Evolutionary conservation across 2,329 filamentous ascomycete genomes (phyloP).

Genomic region (Sclerotinia minor): DNA sequence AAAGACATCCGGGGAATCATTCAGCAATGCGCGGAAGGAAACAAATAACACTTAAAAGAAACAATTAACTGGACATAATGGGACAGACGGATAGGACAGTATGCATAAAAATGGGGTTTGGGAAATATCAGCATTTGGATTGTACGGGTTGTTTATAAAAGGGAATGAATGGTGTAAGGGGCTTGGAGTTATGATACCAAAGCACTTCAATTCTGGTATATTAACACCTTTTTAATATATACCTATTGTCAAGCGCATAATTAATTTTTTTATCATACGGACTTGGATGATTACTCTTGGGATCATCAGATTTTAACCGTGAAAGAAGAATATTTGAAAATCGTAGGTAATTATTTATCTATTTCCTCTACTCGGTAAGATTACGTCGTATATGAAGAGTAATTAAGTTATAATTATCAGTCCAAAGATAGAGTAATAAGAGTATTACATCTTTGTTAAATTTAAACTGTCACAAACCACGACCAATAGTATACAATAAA

Average conservation of each 20-base stretch:
- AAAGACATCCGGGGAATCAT: background rate
- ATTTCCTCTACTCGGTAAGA: too few species aligned
- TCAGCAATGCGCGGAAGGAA: background rate
- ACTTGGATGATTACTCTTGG: background rate
- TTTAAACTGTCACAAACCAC: too few species aligned
- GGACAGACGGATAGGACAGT: background rate
- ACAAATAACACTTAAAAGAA: background rate
- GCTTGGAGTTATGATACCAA: conserved; percentile 17
- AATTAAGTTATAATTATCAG: background rate
- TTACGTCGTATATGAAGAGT: too few species aligned
- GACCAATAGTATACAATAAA: too few species aligned
- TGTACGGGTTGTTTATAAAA: conserved; percentile 17
- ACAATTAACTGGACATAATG: background rate
- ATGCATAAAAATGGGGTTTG: conserved; percentile 12
- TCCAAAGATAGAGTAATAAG: too few species aligned
- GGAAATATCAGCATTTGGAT: conserved; percentile 14
- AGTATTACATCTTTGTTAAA: conserved; percentile 8
- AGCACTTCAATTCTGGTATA: conserved; percentile 15
- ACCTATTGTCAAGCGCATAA: background rate
- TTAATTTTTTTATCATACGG: conserved; percentile 10
- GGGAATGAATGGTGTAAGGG: conserved; percentile 1
- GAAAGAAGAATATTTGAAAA: background rate
- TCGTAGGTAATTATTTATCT: background rate
- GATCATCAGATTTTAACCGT: background rate
- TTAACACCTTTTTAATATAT: conserved; percentile 6